Conservation (phyloP, 192 early-diverging fungal genomes). For the Phycomyces blakesleeanus region DNA sequence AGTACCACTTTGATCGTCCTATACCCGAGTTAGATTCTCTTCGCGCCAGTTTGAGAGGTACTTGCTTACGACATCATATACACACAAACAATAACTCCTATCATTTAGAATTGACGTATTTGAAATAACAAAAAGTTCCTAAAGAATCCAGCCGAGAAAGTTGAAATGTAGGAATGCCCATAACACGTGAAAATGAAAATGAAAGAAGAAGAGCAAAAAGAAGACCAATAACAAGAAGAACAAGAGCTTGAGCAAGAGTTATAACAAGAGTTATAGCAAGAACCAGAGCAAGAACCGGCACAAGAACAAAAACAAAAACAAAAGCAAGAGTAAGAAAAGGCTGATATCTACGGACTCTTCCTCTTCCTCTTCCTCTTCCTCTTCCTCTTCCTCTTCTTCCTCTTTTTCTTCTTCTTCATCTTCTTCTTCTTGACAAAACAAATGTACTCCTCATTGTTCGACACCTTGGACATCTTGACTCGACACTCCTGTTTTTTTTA, state of each 20-base stretch:
- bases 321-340: neutral
- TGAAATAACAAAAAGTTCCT: neutral
- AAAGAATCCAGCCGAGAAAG: neutral
- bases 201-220: too few relatives aligned
- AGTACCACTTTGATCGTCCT: constrained; percentile 71
- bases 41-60: constrained; percentile 49
- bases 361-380: too few relatives aligned
- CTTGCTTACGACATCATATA: too few relatives aligned
- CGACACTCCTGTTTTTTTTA: constrained; percentile 1
- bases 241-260: too few relatives aligned
- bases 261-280: too few relatives aligned
- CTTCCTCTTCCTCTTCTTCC: too few relatives aligned
- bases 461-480: constrained; percentile 1
- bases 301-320: too few relatives aligned
- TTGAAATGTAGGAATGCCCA: constrained; percentile 1
- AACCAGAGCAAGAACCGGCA: too few relatives aligned
- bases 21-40: constrained; percentile 76
- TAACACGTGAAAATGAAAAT: neutral
- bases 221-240: neutral
- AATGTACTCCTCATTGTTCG: constrained; percentile 1
- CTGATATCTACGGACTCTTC: neutral
- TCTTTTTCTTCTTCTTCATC: too few relatives aligned
- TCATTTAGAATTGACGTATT: neutral
- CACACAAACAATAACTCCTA: too few relatives aligned
- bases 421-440: neutral